Evolutionary conservation across 2,329 filamentous ascomycete genomes (phyloP).

Genomic region (Mycogone perniciosa): DNA sequence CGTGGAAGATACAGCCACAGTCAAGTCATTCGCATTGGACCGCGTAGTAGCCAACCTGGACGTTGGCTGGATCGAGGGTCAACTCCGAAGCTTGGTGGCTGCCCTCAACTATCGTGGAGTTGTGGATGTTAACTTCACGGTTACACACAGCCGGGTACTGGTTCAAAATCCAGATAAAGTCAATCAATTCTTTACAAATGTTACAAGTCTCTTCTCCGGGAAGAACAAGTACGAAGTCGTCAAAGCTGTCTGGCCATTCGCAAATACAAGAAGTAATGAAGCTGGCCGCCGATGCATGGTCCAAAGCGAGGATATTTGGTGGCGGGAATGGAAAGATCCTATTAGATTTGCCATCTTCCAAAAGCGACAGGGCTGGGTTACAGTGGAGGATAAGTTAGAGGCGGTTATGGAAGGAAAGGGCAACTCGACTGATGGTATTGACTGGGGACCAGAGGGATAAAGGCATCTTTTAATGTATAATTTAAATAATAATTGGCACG

Average conservation of each 20-base stretch:
- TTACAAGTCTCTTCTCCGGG: slow-evolving; percentile 45
- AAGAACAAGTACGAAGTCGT: slow-evolving; percentile 50
- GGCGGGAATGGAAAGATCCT: slow-evolving; percentile 33
- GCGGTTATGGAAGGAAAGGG: slow-evolving; percentile 45
- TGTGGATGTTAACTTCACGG: slow-evolving; percentile 43
- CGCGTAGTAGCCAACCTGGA: slow-evolving; percentile 50
- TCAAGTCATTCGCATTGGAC: slow-evolving; percentile 46
- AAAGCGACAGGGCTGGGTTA: slow-evolving; percentile 37
- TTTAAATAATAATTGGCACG: too few species aligned
- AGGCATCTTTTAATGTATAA: too few species aligned
- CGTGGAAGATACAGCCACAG: slow-evolving; percentile 37
- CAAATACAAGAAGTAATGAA: slow-evolving; percentile 40
- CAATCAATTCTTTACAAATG: slow-evolving; percentile 48
- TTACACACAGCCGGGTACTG: slow-evolving; percentile 43
- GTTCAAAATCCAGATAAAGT: slow-evolving; percentile 47
- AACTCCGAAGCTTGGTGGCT: slow-evolving; percentile 45
- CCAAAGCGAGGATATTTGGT: slow-evolving; percentile 53
- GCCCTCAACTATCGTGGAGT: slow-evolving; percentile 44
- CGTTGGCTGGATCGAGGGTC: slow-evolving; percentile 48
- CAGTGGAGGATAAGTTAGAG: slow-evolving; percentile 48
- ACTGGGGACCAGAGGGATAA: slow-evolving; percentile 37
- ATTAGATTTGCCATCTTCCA: slow-evolving; percentile 40
- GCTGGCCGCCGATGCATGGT: slow-evolving; percentile 40
- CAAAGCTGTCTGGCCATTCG: slow-evolving; percentile 53
- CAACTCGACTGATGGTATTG: slow-evolving; percentile 29